Base-by-base conservation (phyloP, 306 rosid species). In the Quercus aquifolioides region DNA sequence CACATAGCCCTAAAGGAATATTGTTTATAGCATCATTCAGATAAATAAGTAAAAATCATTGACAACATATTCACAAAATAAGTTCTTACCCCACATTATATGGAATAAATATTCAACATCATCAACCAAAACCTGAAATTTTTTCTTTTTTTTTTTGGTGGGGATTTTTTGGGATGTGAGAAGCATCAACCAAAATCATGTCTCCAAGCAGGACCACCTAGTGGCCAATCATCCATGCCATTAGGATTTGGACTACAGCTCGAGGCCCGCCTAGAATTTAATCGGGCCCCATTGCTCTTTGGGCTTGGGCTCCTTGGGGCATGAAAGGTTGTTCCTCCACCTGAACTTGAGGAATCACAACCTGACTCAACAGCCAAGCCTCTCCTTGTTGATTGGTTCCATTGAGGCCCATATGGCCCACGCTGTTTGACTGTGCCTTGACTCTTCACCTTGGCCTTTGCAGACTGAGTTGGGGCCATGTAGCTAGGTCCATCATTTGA, bases 401-500 rank as follows among this genome's bases (percentile, higher is more conserved):
- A 93, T 0, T 79, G 80, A 25, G 91, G 90, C 77, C 82, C 87
- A 75, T 74, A 21, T 1, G 87, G 86, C 72, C 78, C 82, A 6
- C 82, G 87, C 4, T 82, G 88, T 87, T 83, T 91, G 8, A 62
- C 5, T 2, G 62, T 46, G 63, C 92, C 90, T 59, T 77, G 94
- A 21, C n/a, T 55, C 55, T 88, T 69, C 17, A 79, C 82, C 89
- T 95, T 95, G 82, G 99, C 99, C 89, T 88, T 93, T 28, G 98
- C 96, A n/a, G 97, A 93, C 21, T 91, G 71, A 38, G 99, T 95
- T 3, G 93, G 91, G 35, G 98, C 92, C 99, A 95, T 95, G 75
- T 95, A 95, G 80, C 99, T 90, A 1, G 97, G 99, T 1, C 86
- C 74, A 49, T 83, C 74, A 7, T 71, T 31, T 5, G 83, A 33